Conservation (phyloP, 495 filamentous ascomycete species). For the Pyronema omphalodes region DNA sequence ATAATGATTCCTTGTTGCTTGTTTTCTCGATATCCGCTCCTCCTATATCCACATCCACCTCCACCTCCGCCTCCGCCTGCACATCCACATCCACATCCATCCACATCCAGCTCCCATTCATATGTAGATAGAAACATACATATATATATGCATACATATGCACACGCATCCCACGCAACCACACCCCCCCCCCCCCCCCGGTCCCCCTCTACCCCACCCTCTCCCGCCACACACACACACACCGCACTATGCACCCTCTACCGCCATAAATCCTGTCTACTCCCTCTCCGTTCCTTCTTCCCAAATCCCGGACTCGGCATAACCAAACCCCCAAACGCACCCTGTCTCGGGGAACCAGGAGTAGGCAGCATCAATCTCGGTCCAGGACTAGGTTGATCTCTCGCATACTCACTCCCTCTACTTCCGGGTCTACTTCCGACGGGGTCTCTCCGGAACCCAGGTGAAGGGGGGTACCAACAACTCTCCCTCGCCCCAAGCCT, state of each 20-base stretch:
- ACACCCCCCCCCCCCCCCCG: not conserved
- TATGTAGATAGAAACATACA: no score
- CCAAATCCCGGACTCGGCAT: constrained; percentile 8
- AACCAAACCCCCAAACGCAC: constrained; percentile 1
- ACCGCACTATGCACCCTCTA: not conserved
- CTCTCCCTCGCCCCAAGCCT: not conserved
- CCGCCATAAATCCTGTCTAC: constrained; percentile 16
- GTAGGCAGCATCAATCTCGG: not conserved
- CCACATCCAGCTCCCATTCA: no score
- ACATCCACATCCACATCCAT: no score
- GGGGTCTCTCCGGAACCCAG: not conserved
- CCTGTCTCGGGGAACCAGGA: not conserved
- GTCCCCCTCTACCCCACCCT: not conserved
- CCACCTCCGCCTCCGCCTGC: no score
- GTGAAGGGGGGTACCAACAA: not conserved
- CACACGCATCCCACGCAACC: no score
- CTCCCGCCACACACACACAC: not conserved
- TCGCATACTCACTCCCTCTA: not conserved
- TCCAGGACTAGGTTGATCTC: not conserved
- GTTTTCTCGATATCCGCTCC: no score
- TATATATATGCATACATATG: no score
- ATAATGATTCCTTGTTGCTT: no score
- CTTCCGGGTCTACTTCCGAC: not conserved
- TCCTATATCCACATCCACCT: no score
- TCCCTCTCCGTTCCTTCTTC: constrained; percentile 12